Evolutionary conservation across 345 rosid genomes (phyloP), one percentile per base, ranked within the genome.

Genomic region (Populus simonii): DNA sequence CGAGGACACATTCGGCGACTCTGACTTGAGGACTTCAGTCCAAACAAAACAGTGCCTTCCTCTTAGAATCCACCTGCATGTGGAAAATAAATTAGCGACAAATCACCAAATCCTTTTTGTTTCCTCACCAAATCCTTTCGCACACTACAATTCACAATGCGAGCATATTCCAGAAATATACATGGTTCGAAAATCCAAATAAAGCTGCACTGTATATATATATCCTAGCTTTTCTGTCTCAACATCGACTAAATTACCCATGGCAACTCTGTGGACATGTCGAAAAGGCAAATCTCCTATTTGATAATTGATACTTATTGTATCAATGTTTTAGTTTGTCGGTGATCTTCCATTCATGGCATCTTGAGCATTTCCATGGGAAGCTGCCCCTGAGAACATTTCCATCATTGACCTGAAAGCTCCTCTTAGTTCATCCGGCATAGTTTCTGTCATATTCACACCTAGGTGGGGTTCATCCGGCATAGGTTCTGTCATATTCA

Each of bases 341-440:
- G 84, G 55, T 33, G 90, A 77, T 79, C 90, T 81, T 73, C 86
- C 89, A 74, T 80, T 80, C 15, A 65, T 76, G 36, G 85, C 27
- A 35, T 68, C 59, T 68, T 80, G 89, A 66, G 87, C 33, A 73
- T 87, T 78, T 82, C 82, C 86, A 6, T 69, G 85, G 12, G 85
- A 76, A 33, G 92, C 73, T 31, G 90, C 80, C 33, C 92, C 92
- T 27, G 93, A 80, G 71, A 93, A 88, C 93, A 90, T 88, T 33
- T 82, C 88, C 94, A 93, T 92, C 84, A 89, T 62, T 22, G 94
- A 89, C 78, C 89, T 84, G 79, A 92, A 80, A 20, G 93, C 92
- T 29, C 89, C 92, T 0, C 86, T 80, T 29, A 93, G 39, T 45
- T 92, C 93, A 62, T 83, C 85, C 2, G 93, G 89, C 77, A 87